phyloP scores from a whole-genome alignment of 352 stramenopile species.

The Halophytophthora polymorphica region DNA sequence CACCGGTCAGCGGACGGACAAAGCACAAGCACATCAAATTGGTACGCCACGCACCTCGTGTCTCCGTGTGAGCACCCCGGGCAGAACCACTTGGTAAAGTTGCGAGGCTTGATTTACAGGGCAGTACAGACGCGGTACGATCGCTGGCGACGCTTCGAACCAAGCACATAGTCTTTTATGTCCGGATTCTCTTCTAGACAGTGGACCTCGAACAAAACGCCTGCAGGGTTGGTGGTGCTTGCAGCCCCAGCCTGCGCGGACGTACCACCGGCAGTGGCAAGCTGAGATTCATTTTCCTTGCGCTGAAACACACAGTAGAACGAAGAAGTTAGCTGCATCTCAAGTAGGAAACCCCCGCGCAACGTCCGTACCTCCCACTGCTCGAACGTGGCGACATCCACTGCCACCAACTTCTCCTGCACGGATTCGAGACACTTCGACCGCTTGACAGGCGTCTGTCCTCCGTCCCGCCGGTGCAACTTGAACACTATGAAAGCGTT shows the following conservation, averaged over 20 bases:
- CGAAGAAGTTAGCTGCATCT: no score
- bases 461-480: background rate
- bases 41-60: background rate
- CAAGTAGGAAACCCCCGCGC: no score
- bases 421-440: slow-evolving; percentile 1
- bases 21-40: no score
- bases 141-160: background rate
- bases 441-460: background rate
- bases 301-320: no score
- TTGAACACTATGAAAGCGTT: slow-evolving; percentile 14
- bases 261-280: no score
- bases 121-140: background rate
- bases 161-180: background rate
- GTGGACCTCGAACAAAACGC: background rate
- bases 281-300: no score
- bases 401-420: slow-evolving; percentile 4
- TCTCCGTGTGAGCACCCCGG: background rate
- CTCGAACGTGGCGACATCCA: background rate
- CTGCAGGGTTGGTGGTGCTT: no score
- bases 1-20: no score
- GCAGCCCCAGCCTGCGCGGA: no score
- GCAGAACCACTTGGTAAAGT: slow-evolving; percentile 1
- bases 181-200: background rate
- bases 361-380: no score
- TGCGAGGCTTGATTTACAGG: background rate